Conservation (phyloP, 768 basidiomycete genomes). For the Russula dissimulans region DNA sequence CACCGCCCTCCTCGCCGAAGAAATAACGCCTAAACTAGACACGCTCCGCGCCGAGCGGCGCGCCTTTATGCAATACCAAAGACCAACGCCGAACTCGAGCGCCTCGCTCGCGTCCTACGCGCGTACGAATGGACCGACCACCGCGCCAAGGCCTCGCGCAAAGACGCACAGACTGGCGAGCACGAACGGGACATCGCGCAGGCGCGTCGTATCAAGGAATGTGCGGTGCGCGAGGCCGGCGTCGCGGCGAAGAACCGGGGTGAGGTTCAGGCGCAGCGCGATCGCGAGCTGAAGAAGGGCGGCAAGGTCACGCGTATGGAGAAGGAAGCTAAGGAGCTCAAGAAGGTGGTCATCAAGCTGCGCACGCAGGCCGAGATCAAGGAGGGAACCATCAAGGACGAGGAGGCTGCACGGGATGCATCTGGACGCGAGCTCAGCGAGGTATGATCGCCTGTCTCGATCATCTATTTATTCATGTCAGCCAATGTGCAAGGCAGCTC, state of each 20-base stretch:
- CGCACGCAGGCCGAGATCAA: constrained; percentile 82
- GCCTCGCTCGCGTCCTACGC: constrained; percentile 66
- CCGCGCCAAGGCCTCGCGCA: constrained; percentile 41
- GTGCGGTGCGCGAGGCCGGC: constrained; percentile 43
- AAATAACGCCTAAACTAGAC: constrained; percentile 91
- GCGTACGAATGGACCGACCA: constrained; percentile 84
- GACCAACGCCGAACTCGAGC: constrained; percentile 77
- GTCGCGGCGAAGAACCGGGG: constrained; percentile 58
- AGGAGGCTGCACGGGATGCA: constrained; percentile 48
- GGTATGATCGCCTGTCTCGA: constrained; percentile 32
- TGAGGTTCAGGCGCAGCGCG: constrained; percentile 64
- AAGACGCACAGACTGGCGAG: constrained; percentile 45
- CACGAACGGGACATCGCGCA: constrained; percentile 42
- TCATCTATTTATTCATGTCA: not conserved
- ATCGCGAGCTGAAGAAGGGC: constrained; percentile 85
- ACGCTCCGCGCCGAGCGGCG: constrained; percentile 85
- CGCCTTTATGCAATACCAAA: constrained; percentile 83
- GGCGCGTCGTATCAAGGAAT: constrained; percentile 40
- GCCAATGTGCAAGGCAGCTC: constrained; percentile 35
- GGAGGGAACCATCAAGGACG: constrained; percentile 64
- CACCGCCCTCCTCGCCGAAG: constrained; percentile 67
- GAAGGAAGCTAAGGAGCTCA: constrained; percentile 67
- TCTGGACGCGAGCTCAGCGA: constrained; percentile 50
- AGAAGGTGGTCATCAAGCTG: constrained; percentile 72
- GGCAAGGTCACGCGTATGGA: constrained; percentile 85